These are phyloP conservation scores for Manihot esculenta DNA, from an alignment of 441 rosid genomes.

Conservation along the genomic window DNA sequence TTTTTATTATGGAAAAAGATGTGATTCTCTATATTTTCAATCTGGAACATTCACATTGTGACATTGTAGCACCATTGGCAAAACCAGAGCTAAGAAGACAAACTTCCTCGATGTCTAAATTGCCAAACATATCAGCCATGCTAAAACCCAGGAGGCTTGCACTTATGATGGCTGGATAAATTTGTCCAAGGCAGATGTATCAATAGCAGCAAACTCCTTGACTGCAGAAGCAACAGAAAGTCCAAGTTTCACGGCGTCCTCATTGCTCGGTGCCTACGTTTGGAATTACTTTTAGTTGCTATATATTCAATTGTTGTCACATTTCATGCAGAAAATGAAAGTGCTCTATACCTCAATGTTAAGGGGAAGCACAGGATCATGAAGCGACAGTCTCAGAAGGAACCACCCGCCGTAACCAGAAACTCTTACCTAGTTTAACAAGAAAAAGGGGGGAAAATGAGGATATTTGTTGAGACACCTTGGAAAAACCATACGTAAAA, in stretches of 20 bases:
- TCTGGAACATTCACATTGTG: background rate
- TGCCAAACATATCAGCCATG: background rate
- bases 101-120: conserved; percentile 6
- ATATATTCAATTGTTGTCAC: background rate
- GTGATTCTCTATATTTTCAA: conserved; percentile 1
- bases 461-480: background rate
- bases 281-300: conserved; percentile 6
- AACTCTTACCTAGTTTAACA: conserved; percentile 61
- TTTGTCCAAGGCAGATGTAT: conserved; percentile 70
- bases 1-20: background rate
- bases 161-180: conserved; percentile 46
- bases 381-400: conserved; percentile 96
- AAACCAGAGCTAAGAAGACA: background rate
- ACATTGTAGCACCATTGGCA: background rate
- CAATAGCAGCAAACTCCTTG: conserved; percentile 77
- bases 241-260: conserved; percentile 76
- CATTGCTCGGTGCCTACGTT: conserved; percentile 67
- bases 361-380: conserved; percentile 98
- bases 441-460: background rate
- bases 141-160: background rate
- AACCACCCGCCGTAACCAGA: conserved; percentile 98
- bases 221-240: conserved; percentile 60
- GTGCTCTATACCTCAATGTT: conserved; percentile 75
- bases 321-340: conserved; percentile 12
- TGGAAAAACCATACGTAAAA: background rate